Evolutionary conservation across 257 asterid species (phyloP).

Genomic region (Plantago elongata): DNA sequence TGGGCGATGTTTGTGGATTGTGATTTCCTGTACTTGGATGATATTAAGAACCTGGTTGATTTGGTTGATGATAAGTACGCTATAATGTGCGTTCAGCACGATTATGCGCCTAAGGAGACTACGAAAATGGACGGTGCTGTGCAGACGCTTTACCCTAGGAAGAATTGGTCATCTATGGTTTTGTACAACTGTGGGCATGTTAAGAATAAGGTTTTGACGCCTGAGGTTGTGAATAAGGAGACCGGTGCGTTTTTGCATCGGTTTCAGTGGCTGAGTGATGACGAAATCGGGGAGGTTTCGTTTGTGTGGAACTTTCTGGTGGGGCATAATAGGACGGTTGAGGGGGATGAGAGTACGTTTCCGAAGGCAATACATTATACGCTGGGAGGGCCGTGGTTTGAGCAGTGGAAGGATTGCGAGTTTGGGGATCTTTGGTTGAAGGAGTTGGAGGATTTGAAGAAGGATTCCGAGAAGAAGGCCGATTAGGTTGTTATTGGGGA

Average conservation of each 20-base stretch:
- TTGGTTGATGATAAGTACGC: slow-evolving; percentile 66
- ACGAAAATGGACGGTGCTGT: slow-evolving; percentile 92
- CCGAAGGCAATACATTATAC: slow-evolving; percentile 85
- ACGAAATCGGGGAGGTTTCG: slow-evolving; percentile 77
- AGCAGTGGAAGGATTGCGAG: slow-evolving; percentile 87
- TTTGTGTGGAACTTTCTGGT: slow-evolving; percentile 85
- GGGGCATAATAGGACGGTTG: slow-evolving; percentile 67
- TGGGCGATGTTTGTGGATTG: slow-evolving; percentile 96
- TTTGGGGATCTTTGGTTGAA: slow-evolving; percentile 79
- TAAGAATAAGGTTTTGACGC: slow-evolving; percentile 53
- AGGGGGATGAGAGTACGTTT: slow-evolving; percentile 45
- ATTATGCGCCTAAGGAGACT: slow-evolving; percentile 78
- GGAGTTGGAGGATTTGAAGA: slow-evolving; percentile 61
- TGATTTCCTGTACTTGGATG: slow-evolving; percentile 70
- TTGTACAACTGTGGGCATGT: slow-evolving; percentile 74
- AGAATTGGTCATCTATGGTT: slow-evolving; percentile 98
- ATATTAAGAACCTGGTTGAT: slow-evolving; percentile 54
- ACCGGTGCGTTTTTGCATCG: slow-evolving; percentile 79
- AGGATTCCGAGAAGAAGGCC: slow-evolving; percentile 27
- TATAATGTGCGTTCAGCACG: slow-evolving; percentile 82
- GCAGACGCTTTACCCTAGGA: slow-evolving; percentile 74
- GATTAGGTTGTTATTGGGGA: slow-evolving; percentile 3
- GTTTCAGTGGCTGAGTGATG: slow-evolving; percentile 76
- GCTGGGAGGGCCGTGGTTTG: slow-evolving; percentile 93
- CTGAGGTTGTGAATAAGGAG: slow-evolving; percentile 73